Evolutionary conservation across 345 rosid species (phyloP).

Genomic region (Bruguiera gymnorhiza): DNA sequence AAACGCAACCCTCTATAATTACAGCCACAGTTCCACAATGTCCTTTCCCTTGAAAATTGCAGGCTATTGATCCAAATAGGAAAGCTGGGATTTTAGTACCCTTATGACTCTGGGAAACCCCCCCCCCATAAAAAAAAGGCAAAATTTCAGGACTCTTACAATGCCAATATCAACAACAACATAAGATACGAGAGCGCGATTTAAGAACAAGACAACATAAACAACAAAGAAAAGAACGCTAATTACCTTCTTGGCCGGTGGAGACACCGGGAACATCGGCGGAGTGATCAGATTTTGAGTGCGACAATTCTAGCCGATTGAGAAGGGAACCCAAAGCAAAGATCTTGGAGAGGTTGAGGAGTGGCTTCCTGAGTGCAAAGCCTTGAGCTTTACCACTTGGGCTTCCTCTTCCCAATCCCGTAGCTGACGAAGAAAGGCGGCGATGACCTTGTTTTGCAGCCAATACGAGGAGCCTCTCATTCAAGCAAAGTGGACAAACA

Average conservation of each 20-base stretch:
- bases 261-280: slow-evolving; percentile 45
- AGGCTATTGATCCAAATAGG: no score
- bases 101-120: neutral
- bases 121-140: no score
- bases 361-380: slow-evolving; percentile 29
- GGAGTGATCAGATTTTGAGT: slow-evolving; percentile 45
- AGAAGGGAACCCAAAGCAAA: slow-evolving; percentile 72
- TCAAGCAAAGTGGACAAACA: slow-evolving; percentile 74
- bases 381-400: slow-evolving; percentile 10
- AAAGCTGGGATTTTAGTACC: neutral
- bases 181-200: neutral
- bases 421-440: slow-evolving; percentile 25
- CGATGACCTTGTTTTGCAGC: slow-evolving; percentile 56
- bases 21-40: no score
- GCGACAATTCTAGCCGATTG: slow-evolving; percentile 63
- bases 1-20: no score
- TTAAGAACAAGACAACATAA: neutral
- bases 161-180: no score
- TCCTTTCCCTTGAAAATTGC: no score
- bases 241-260: slow-evolving; percentile 79
- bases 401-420: slow-evolving; percentile 13
- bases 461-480: slow-evolving; percentile 78
- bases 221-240: neutral
- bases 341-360: slow-evolving; percentile 58
- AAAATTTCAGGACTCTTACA: no score